phyloP scores from a whole-genome alignment of 2,329 filamentous ascomycete species.

The Aspergillus eucalypticola region DNA sequence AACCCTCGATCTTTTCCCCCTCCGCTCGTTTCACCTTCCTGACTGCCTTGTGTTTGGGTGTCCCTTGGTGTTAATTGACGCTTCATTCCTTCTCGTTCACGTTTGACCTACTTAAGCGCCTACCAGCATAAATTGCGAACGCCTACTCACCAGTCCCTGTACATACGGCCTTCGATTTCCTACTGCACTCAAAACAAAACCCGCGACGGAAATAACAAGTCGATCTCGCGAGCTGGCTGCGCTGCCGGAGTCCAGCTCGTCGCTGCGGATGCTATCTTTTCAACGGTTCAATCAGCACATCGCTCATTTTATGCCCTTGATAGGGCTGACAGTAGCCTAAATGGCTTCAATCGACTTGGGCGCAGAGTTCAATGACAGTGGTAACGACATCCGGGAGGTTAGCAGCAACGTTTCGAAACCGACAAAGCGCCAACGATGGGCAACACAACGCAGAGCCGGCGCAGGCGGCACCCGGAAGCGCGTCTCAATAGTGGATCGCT shows the following conservation, averaged over 20 bases:
- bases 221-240: slow-evolving; percentile 23
- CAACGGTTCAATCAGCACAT: slow-evolving; percentile 15
- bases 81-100: slow-evolving; percentile 4
- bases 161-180: slow-evolving; percentile 7
- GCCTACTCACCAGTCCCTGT: slow-evolving; percentile 2
- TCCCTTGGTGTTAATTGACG: slow-evolving; percentile 10
- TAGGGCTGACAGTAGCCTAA: slow-evolving; percentile 30
- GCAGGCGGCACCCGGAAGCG: slow-evolving; percentile 77
- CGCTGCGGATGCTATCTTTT: slow-evolving; percentile 31
- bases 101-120: slow-evolving; percentile 4
- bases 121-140: neutral
- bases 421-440: slow-evolving; percentile 87
- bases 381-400: slow-evolving; percentile 30
- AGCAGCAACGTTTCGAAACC: slow-evolving; percentile 57
- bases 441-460: slow-evolving; percentile 82
- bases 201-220: slow-evolving; percentile 6
- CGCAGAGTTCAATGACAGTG: slow-evolving; percentile 30
- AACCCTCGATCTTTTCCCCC: slow-evolving; percentile 13
- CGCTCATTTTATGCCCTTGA: slow-evolving; percentile 29
- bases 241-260: slow-evolving; percentile 26
- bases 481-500: slow-evolving; percentile 74
- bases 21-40: slow-evolving; percentile 21
- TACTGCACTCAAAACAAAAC: neutral
- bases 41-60: slow-evolving; percentile 14
- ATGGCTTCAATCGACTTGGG: slow-evolving; percentile 45